These are phyloP conservation scores for Pythium sukuiense DNA, from an alignment of 352 stramenopile genomes.

Conservation along the genomic window DNA sequence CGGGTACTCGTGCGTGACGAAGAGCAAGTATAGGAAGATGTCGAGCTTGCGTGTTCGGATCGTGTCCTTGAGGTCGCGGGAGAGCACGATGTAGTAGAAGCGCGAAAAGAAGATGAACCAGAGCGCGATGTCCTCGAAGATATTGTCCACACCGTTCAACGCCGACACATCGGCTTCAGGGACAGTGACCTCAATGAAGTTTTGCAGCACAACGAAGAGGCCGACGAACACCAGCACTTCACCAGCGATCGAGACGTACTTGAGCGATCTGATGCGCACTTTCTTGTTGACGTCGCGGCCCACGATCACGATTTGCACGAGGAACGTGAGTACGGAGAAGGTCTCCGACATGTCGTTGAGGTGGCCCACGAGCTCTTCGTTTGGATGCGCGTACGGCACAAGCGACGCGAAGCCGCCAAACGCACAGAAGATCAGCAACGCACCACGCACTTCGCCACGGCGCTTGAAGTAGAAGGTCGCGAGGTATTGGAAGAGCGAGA, in stretches of 20 bases:
- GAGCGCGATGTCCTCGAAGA: constrained; percentile 25
- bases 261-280: constrained; percentile 29
- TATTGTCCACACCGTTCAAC: constrained; percentile 26
- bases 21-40: constrained; percentile 35
- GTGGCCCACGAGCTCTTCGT: constrained; percentile 12
- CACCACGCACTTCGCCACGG: neutral
- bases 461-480: constrained; percentile 13
- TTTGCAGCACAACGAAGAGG: neutral
- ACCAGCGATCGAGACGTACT: constrained; percentile 22
- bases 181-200: constrained; percentile 6
- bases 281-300: constrained; percentile 31
- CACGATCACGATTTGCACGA: constrained; percentile 37
- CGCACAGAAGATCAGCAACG: constrained; percentile 1
- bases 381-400: constrained; percentile 10
- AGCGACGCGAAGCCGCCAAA: constrained; percentile 10
- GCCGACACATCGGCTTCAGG: neutral
- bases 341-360: constrained; percentile 26
- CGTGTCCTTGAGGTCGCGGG: constrained; percentile 27
- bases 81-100: constrained; percentile 38
- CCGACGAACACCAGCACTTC: constrained; percentile 19
- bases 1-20: constrained; percentile 24
- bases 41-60: constrained; percentile 30
- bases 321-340: constrained; percentile 20
- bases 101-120: constrained; percentile 37
- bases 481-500: constrained; percentile 23